Conservation (phyloP, 1,284 basidiomycete genomes). For the Gomphus bonarii region DNA sequence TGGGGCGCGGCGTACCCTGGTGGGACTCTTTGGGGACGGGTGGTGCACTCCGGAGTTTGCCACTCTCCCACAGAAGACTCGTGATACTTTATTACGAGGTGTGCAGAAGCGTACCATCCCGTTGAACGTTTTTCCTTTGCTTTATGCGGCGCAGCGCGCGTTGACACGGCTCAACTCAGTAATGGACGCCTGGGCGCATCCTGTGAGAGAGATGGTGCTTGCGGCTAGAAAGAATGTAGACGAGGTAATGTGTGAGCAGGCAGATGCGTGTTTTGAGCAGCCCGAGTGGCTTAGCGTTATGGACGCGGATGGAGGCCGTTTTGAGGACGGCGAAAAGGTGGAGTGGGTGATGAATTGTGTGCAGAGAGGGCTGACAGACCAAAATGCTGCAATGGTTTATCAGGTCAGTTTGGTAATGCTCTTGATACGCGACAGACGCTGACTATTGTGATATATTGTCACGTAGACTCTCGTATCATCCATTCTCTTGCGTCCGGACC, state of each 20-base stretch:
- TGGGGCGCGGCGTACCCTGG: conserved; percentile 62
- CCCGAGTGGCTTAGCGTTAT: conserved; percentile 65
- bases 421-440: background rate
- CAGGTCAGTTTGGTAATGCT: conserved; percentile 37
- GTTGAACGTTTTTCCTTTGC: conserved; percentile 51
- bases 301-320: conserved; percentile 51
- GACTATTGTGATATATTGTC: conserved; percentile 10
- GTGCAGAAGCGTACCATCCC: conserved; percentile 58
- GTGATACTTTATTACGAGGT: conserved; percentile 60
- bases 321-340: conserved; percentile 65
- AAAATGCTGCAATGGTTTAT: conserved; percentile 58
- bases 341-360: conserved; percentile 61
- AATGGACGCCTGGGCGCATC: conserved; percentile 25
- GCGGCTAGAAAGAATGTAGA: conserved; percentile 49
- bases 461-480: conserved; percentile 61
- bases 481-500: conserved; percentile 60
- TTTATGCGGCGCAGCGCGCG: conserved; percentile 59
- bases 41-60: conserved; percentile 81
- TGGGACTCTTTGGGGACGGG: conserved; percentile 74
- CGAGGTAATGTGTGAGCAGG: conserved; percentile 46
- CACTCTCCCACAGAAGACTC: conserved; percentile 50
- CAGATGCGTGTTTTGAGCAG: conserved; percentile 54
- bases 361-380: conserved; percentile 44
- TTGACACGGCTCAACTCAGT: conserved; percentile 26
- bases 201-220: conserved; percentile 55